phyloP scores from a whole-genome alignment of 495 filamentous ascomycete genomes.

The Hypoxylon subgilvum region DNA sequence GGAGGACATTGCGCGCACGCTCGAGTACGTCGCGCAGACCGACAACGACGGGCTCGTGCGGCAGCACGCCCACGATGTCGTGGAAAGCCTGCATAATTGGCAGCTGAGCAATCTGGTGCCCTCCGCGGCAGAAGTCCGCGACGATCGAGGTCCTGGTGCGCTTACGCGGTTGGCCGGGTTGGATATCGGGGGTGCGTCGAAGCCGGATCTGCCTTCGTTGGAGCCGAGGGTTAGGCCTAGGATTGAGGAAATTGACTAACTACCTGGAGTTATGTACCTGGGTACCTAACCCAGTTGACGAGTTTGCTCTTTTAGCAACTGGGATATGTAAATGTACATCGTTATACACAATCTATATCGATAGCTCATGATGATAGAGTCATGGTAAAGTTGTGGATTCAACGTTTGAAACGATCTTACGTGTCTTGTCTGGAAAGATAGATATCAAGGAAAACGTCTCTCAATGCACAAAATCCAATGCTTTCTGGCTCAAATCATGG shows the following conservation, averaged over 20 bases:
- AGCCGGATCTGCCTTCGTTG: slow-evolving; percentile 26
- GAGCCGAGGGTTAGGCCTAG: slow-evolving; percentile 37
- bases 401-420: no score
- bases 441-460: no score
- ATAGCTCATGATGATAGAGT: no score
- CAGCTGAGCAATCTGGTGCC: slow-evolving; percentile 59
- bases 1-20: slow-evolving; percentile 64
- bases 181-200: slow-evolving; percentile 40
- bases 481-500: no score
- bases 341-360: no score
- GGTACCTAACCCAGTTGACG: no score
- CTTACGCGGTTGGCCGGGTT: slow-evolving; percentile 53
- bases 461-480: no score
- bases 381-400: no score
- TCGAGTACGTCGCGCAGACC: slow-evolving; percentile 69
- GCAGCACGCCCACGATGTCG: slow-evolving; percentile 71
- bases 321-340: no score
- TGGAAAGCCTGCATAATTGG: slow-evolving; percentile 77
- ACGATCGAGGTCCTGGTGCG: slow-evolving; percentile 18
- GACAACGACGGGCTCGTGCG: slow-evolving; percentile 77
- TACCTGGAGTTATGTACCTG: neutral
- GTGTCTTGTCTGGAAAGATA: no score
- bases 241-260: slow-evolving; percentile 57
- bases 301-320: no score
- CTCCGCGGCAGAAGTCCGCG: slow-evolving; percentile 10